Evolutionary conservation across 306 rosid genomes (phyloP).

Genomic region (Cicer cuneatum): DNA sequence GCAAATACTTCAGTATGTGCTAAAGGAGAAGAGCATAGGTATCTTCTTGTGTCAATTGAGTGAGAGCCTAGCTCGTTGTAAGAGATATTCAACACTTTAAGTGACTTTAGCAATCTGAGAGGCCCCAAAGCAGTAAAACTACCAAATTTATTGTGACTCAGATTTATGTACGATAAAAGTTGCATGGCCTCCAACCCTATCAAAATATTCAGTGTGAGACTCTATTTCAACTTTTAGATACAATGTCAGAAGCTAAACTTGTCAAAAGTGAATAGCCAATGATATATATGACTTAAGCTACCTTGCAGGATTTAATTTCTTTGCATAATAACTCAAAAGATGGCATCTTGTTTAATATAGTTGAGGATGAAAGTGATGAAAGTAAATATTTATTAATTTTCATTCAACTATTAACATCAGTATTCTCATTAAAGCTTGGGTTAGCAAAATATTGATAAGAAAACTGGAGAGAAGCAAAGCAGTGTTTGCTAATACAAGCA

Average conservation of each 20-base stretch:
- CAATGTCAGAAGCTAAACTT: constrained; percentile 22
- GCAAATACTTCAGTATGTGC: constrained; percentile 67
- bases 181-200: constrained; percentile 95
- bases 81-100: constrained; percentile 70
- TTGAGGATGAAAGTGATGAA: constrained; percentile 7
- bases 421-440: constrained; percentile 3
- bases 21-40: constrained; percentile 74
- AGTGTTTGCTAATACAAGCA: not conserved
- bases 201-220: constrained; percentile 44
- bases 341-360: constrained; percentile 5
- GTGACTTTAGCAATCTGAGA: constrained; percentile 65
- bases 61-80: constrained; percentile 75
- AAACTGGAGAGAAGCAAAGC: not conserved
- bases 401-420: constrained; percentile 29
- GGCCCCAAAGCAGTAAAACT: constrained; percentile 79
- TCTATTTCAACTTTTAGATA: constrained; percentile 5
- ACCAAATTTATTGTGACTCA: constrained; percentile 73
- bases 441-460: constrained; percentile 15
- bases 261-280: constrained; percentile 16
- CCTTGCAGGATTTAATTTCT: not conserved
- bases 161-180: constrained; percentile 77
- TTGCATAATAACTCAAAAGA: not conserved
- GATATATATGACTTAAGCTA: constrained; percentile 11
- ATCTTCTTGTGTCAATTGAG: constrained; percentile 75
- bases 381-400: constrained; percentile 22